Evolutionary conservation across 768 basidiomycete genomes (phyloP).

Genomic region (Gelatoporia subvermispora): DNA sequence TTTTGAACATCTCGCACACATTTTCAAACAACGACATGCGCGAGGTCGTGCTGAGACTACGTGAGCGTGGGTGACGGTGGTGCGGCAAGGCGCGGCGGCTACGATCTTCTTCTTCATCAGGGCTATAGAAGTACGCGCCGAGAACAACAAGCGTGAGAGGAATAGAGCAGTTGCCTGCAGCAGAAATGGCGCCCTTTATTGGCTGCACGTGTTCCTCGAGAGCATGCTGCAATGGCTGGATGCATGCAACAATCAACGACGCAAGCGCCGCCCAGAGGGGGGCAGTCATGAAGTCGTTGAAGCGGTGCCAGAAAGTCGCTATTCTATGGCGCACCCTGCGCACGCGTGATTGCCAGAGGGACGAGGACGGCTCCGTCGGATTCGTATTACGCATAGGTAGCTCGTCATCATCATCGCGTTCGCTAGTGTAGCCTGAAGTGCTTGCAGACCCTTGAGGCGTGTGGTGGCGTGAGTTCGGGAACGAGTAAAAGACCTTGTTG

Average conservation of each 20-base stretch:
- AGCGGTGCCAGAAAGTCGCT: constrained; percentile 29
- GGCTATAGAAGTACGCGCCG: constrained; percentile 82
- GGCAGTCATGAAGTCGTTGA: constrained; percentile 81
- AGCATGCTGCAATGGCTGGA: constrained; percentile 67
- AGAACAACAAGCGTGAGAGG: constrained; percentile 89
- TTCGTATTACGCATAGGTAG: constrained; percentile 10
- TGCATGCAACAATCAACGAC: constrained; percentile 73
- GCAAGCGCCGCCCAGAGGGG: constrained; percentile 78
- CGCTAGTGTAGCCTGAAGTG: constrained; percentile 11
- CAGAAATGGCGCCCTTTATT: constrained; percentile 60
- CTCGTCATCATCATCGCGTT: constrained; percentile 15
- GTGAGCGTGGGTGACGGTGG: constrained; percentile 5
- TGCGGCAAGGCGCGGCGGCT: constrained; percentile 8
- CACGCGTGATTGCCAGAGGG: constrained; percentile 20
- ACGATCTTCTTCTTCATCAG: constrained; percentile 20
- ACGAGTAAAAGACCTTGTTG: constrained; percentile 52
- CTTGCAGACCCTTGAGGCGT: constrained; percentile 1
- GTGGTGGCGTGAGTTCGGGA: constrained; percentile 50
- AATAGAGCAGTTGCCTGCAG: constrained; percentile 74
- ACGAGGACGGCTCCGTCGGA: constrained; percentile 16
- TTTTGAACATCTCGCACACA: constrained; percentile 39
- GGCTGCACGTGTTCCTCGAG: constrained; percentile 62
- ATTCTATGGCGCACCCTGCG: constrained; percentile 24
- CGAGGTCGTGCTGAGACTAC: constrained; percentile 20
- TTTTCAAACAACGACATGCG: constrained; percentile 34